Base-by-base conservation (phyloP, 305 asterid species). In the Lippia alba region DNA sequence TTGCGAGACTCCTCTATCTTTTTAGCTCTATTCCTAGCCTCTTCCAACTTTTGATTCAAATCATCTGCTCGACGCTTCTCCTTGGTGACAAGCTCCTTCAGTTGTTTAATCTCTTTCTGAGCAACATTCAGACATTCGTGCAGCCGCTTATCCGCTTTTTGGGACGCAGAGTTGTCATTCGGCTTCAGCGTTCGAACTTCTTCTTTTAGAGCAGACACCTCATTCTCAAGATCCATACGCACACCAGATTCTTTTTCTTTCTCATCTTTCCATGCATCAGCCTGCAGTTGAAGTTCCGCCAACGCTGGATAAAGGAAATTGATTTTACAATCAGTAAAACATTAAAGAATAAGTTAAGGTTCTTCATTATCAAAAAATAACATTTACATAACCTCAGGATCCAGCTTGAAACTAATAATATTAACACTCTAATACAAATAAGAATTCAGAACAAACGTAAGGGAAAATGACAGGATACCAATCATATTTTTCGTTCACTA, bases 171-270 rank as follows among this genome's bases (percentile, higher is more conserved):
- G 32, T 53, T 66, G 17, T 69, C 78, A 48, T 82, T 76, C 70
- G 84, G 80, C 80, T 82, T 83, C 81, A 88, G 67, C 64, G 64
- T 76, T 71, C 65, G 84, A 75, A 84, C 74, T 85, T 91, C 93
- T 55, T 82, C 84, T 76, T 85, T 86, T 57, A 94, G 70, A 59
- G 83, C 81, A 64, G 83, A 69, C 19, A 91, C 80, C 75, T 94
- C 96, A 69, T 83, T 82, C 82, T 94, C 95, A 67, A 91, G 81
- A 67, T 83, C 79, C 69, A 71, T 73, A 17, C 88, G 78, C 41
- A 77, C 55, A 64, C 84, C 84, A 74, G 76, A 73, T 74, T 84
- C 97, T 54, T 79, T 82, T 64, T 70, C 89, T 69, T 80, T 91
- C 64, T 85, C 90, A 64, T 83, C 82, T 74, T 84, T 82, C 83